phyloP scores from a whole-genome alignment of 768 basidiomycete genomes.

The Lentinula aciculospora region DNA sequence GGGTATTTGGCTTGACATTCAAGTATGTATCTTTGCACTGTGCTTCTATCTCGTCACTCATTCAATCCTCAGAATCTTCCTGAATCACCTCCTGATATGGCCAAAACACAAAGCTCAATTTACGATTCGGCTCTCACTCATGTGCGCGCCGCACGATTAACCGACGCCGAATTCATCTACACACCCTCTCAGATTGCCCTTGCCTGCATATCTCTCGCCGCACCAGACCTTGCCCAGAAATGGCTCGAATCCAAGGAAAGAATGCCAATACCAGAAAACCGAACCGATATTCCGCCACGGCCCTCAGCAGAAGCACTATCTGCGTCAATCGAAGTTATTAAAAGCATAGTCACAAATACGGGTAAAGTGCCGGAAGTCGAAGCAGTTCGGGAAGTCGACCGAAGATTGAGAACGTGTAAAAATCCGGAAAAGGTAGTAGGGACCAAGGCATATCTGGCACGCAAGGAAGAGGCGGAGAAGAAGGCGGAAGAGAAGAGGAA shows the following conservation, averaged over 20 bases:
- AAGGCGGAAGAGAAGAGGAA: slow-evolving; percentile 64
- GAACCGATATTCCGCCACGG: slow-evolving; percentile 11
- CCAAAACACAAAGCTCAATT: slow-evolving; percentile 31
- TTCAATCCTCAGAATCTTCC: slow-evolving; percentile 46
- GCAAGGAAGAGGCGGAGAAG: slow-evolving; percentile 66
- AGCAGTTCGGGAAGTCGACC: slow-evolving; percentile 83
- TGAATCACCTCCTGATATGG: slow-evolving; percentile 38
- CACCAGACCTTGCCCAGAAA: slow-evolving; percentile 49
- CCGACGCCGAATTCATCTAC: slow-evolving; percentile 88
- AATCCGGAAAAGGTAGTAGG: slow-evolving; percentile 95
- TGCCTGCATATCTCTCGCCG: slow-evolving; percentile 64
- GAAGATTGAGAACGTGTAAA: slow-evolving; percentile 80
- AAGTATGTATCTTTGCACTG: slow-evolving; percentile 38
- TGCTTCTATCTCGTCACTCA: background rate
- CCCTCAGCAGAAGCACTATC: slow-evolving; percentile 24
- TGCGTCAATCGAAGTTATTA: slow-evolving; percentile 45
- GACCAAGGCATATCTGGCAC: slow-evolving; percentile 74
- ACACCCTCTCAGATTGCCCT: slow-evolving; percentile 92
- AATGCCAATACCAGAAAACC: slow-evolving; percentile 19
- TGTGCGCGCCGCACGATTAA: slow-evolving; percentile 77
- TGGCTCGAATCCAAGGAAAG: slow-evolving; percentile 52
- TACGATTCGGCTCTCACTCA: slow-evolving; percentile 65
- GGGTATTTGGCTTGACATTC: slow-evolving; percentile 85
- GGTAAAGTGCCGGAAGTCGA: slow-evolving; percentile 74
- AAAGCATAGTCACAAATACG: slow-evolving; percentile 43